These are phyloP conservation scores for Diaporthe citrichinensis DNA, from an alignment of 2,329 filamentous ascomycete species.

Conservation along the genomic window DNA sequence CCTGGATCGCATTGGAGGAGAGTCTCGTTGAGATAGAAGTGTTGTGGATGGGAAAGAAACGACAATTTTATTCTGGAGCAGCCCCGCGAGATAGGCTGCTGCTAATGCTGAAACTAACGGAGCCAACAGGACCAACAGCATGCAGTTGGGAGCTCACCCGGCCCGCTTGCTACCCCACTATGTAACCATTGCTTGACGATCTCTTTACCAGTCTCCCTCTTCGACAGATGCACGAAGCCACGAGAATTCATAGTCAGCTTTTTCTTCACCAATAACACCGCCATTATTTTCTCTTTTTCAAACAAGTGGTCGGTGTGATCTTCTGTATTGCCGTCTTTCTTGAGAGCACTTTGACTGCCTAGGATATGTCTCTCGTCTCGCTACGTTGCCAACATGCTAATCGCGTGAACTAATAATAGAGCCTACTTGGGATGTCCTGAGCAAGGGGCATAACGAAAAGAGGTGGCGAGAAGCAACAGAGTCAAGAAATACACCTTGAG, in stretches of 20 bases:
- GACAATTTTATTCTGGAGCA: not conserved
- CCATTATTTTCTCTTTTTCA: not conserved
- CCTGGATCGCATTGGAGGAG: not conserved
- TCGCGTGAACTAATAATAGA: not conserved
- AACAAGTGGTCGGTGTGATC: not conserved
- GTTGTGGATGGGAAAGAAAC: not conserved
- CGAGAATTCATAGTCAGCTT: not conserved
- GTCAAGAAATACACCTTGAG: not conserved
- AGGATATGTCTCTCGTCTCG: not conserved
- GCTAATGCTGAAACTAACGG: no score
- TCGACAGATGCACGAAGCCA: not conserved
- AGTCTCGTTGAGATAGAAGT: not conserved
- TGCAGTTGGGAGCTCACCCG: not conserved
- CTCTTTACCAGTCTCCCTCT: not conserved
- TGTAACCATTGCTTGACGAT: not conserved
- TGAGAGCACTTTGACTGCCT: not conserved
- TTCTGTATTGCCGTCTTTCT: not conserved
- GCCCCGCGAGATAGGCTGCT: not conserved
- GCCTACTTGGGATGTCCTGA: not conserved
- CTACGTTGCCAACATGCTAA: not conserved
- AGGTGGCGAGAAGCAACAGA: not conserved
- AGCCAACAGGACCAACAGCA: not conserved
- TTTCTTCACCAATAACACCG: not conserved
- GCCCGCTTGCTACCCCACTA: not conserved
- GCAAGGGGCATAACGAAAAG: not conserved